Percentiles rank a stretch among this genome's conserved stretches.
phyloP scores from a whole-genome alignment of 176 grass and related monocot species.

The Eragrostis curvula region DNA sequence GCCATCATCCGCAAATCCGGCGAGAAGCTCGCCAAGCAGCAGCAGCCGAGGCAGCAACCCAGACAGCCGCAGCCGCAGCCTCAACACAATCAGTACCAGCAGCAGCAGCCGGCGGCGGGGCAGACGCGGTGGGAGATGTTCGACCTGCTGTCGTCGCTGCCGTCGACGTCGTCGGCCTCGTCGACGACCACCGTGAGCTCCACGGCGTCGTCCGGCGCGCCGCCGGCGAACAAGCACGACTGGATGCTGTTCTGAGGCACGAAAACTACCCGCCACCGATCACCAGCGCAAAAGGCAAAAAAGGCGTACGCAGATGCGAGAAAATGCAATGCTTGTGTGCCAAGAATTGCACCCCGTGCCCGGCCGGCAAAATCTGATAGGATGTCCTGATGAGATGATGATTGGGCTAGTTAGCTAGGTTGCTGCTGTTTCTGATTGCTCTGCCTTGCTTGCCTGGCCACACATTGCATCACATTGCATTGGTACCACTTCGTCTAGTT shows the following conservation, averaged over 20 bases:
- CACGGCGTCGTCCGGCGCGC: slow-evolving; percentile 52
- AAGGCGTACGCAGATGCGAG: slow-evolving; percentile 1
- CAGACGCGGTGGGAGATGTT: slow-evolving; percentile 76
- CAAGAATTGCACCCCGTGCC: slow-evolving; percentile 54
- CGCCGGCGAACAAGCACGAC: slow-evolving; percentile 57
- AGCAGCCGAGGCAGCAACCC: not conserved
- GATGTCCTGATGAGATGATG: slow-evolving; percentile 10
- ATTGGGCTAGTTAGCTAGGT: slow-evolving; percentile 26
- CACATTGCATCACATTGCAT: slow-evolving; percentile 12
- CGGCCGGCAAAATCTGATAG: slow-evolving; percentile 28
- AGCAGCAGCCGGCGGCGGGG: slow-evolving; percentile 14
- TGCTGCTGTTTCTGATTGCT: not conserved
- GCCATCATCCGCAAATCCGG: slow-evolving; percentile 35
- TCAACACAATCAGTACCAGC: slow-evolving; percentile 15
- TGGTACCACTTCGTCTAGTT: slow-evolving; percentile 35
- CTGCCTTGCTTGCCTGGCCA: slow-evolving; percentile 18
- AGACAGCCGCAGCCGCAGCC: slow-evolving; percentile 11
- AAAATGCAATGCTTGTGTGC: slow-evolving; percentile 42
- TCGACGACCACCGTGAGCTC: slow-evolving; percentile 68
- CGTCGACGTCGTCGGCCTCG: slow-evolving; percentile 66
- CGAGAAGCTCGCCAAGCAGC: slow-evolving; percentile 37
- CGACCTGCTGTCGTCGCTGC: slow-evolving; percentile 79
- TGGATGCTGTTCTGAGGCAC: slow-evolving; percentile 75
- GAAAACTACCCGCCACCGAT: not conserved
- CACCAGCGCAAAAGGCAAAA: slow-evolving; percentile 15